Evolutionary conservation across 2,329 filamentous ascomycete species (phyloP), one percentile per base, ranked within the genome.

Genomic region (Apiospora koreana): DNA sequence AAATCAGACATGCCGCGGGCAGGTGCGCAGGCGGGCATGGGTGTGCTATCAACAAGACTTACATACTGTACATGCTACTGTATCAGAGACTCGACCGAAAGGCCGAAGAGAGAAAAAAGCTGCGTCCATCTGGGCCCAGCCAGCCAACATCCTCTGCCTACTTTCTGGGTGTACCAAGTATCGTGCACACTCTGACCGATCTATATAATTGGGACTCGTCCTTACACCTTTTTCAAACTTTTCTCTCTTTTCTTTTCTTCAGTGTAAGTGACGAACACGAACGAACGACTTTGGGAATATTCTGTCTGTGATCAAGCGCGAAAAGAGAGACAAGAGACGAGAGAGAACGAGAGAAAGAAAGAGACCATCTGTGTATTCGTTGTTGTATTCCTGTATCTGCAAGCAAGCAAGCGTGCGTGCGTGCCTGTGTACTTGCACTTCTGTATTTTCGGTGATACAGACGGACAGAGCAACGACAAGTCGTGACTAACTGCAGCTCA

Each of bases 201-300:
- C 54, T 62, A 62, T 62, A 62, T 62, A 62, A 62, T 38, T 35
- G 54, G 4, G 31, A 38, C 54, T 38, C 38, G 54, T 31, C 54
- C 54, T 38, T 3, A n/a, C 54, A 38, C 21, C 31, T 62, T 21
- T 5, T 31, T 14, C 31, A 6, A 38, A 8, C 21, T 6, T 38
- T 62, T 62, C 54, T 62, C 54, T 38, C 31, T 62, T 62, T 23
- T 14, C 31, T 62, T 62, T 62, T 38, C 54, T 38, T 62, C 54
- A 62, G 31, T 38, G 21, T 62, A 38, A n/a, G 54, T n/a, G 54
- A 62, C 54, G 28, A 62, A 43, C 41, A 43, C 41, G 41, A 43
- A 43, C 41, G 14, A 43, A n/a, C n/a, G n/a, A n/a, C n/a, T 18
- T 62, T 62, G 31, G 28, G 54, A n/a, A 38, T 31, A 62, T 38